A percentile compares a stretch with the other conserved stretches of the same genome.
Conservation (phyloP, 2,329 filamentous ascomycete genomes). For the Aspergillus glaucus region DNA sequence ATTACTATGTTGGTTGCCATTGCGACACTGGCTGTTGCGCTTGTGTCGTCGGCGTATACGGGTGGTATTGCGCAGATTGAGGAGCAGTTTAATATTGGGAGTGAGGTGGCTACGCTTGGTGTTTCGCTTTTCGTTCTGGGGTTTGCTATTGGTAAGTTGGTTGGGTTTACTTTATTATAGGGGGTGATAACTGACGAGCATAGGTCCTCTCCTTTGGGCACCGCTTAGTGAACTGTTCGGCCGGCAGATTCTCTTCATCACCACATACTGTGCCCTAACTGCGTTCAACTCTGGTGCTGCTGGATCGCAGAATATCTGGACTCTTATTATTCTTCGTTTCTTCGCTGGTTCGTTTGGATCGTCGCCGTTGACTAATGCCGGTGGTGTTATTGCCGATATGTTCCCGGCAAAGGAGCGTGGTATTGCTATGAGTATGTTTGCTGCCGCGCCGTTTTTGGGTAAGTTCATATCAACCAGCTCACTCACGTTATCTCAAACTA, state of each 20-base stretch:
- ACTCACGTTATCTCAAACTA: not conserved
- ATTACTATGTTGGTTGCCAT: slow-evolving; percentile 34
- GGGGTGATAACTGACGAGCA: not conserved
- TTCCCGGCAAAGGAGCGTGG: slow-evolving; percentile 51
- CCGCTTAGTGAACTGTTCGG: slow-evolving; percentile 35
- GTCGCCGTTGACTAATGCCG: slow-evolving; percentile 56
- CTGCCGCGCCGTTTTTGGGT: slow-evolving; percentile 57
- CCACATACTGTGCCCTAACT: slow-evolving; percentile 41
- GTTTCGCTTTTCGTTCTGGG: slow-evolving; percentile 43
- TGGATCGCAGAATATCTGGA: slow-evolving; percentile 52
- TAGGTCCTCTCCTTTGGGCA: slow-evolving; percentile 41
- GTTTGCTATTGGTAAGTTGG: slow-evolving; percentile 34
- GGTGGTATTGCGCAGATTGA: slow-evolving; percentile 34
- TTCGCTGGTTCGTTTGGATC: slow-evolving; percentile 59
- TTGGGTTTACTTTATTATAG: not conserved
- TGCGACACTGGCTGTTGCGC: slow-evolving; percentile 37
- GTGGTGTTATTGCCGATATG: slow-evolving; percentile 58
- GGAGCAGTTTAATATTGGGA: slow-evolving; percentile 27
- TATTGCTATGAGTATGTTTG: slow-evolving; percentile 57
- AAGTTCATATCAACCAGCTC: not conserved
- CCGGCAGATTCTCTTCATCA: slow-evolving; percentile 29
- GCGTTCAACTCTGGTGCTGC: slow-evolving; percentile 58
- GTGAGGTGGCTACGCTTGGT: slow-evolving; percentile 36
- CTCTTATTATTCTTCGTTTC: slow-evolving; percentile 62
- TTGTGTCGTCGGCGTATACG: slow-evolving; percentile 39